These are phyloP conservation scores for Vachellia collinsii DNA, from an alignment of 306 rosid genomes.

Conservation along the genomic window DNA sequence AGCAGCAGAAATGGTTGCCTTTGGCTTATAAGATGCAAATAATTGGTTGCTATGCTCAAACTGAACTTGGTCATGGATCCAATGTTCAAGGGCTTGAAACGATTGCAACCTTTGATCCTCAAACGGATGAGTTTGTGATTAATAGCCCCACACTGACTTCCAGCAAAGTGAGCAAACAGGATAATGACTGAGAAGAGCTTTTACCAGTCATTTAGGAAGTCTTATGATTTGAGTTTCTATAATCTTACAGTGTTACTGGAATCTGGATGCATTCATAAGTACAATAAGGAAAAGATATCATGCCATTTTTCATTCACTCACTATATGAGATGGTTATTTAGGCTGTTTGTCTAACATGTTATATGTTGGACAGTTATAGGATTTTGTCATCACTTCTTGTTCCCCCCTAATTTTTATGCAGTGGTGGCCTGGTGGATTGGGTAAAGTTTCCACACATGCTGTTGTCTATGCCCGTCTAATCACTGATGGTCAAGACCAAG, in stretches of 20 bases:
- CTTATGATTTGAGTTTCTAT: slow-evolving; percentile 17
- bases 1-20: slow-evolving; percentile 88
- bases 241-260: slow-evolving; percentile 7
- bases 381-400: slow-evolving; percentile 34
- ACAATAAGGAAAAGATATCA: slow-evolving; percentile 5
- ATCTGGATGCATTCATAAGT: slow-evolving; percentile 3
- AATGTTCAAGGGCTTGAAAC: slow-evolving; percentile 99
- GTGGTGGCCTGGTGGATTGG: slow-evolving; percentile 99
- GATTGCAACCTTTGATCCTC: slow-evolving; percentile 89
- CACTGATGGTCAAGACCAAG: slow-evolving; percentile 69
- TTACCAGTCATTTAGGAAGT: neutral
- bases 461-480: slow-evolving; percentile 88
- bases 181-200: slow-evolving; percentile 1
- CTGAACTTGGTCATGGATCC: slow-evolving; percentile 99
- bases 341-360: slow-evolving; percentile 5
- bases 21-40: slow-evolving; percentile 90
- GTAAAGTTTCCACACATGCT: slow-evolving; percentile 86
- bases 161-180: slow-evolving; percentile 73
- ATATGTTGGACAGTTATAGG: neutral
- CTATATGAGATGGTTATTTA: slow-evolving; percentile 2
- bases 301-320: neutral
- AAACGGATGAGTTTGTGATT: slow-evolving; percentile 80
- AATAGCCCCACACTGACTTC: slow-evolving; percentile 95
- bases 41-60: slow-evolving; percentile 99
- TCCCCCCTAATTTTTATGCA: slow-evolving; percentile 43